These are phyloP conservation scores for Lepidium africanum DNA, from an alignment of 345 rosid genomes.

Conservation along the genomic window DNA sequence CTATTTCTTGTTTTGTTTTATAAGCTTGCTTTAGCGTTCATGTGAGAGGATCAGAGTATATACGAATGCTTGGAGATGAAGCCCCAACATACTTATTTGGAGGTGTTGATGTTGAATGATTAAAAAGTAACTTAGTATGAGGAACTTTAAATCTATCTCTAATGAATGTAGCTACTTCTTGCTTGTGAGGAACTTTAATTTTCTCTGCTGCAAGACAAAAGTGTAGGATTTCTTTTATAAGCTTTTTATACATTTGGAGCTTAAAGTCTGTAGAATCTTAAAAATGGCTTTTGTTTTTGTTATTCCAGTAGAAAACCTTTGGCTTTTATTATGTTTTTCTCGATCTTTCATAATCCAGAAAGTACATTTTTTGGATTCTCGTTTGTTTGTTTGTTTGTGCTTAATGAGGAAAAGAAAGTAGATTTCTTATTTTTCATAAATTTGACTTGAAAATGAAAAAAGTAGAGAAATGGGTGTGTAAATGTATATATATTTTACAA, in stretches of 20 bases:
- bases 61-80: conserved; percentile 50
- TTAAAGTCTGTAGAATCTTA: not conserved
- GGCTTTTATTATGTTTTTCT: not conserved
- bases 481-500: too few species aligned
- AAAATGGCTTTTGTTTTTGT: too few species aligned
- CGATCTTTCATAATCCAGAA: not conserved
- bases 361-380: not conserved
- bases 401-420: not conserved
- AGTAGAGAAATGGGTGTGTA: too few species aligned
- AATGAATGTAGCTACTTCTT: not conserved
- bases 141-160: too few species aligned
- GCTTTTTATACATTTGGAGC: not conserved
- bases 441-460: too few species aligned
- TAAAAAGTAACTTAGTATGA: not conserved
- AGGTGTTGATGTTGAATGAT: conserved; percentile 32
- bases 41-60: conserved; percentile 81
- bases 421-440: not conserved
- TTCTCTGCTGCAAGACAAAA: not conserved
- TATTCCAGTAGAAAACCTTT: not conserved
- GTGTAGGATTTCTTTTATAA: not conserved
- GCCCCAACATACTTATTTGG: conserved; percentile 47
- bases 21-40: conserved; percentile 86
- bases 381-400: not conserved
- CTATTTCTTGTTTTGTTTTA: not conserved
- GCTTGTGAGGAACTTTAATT: not conserved